Evolutionary conservation across 176 grass and related monocot species (phyloP), one percentile per base, ranked within the genome.

Genomic region (Zoysia pacifica): DNA sequence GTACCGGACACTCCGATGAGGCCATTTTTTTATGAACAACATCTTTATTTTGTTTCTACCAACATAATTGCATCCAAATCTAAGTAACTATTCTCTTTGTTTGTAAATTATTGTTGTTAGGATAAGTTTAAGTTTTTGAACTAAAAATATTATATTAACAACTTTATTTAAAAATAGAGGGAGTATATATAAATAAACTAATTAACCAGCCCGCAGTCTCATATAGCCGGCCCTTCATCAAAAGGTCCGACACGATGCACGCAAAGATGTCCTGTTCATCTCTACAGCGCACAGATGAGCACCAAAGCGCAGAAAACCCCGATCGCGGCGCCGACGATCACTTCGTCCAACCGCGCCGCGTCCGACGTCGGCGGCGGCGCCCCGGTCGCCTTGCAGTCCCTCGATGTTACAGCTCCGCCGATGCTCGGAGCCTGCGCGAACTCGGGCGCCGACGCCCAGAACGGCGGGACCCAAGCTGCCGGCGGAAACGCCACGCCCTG

Each of bases 361-460:
- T 43, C 45, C 10, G 87, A 51, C 65, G 38, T 81, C 67, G 72
- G 87, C 5, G 66, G 72, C 14, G 87, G 86, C 68, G 80, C 86
- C n/a, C 46, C 42, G 44, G 18, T 36, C 48, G 79, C 49, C 79
- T 65, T 20, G 4, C 51, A 46, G 19, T 7, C 54, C 16, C 18
- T 61, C 9, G 68, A 73, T 37, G 62, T 77, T 11, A 8, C 50
- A 28, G 41, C 67, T 12, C 48, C 28, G 7, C 40, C 79, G 46
- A 65, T 37, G 35, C 50, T 60, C 67, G 74, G 82, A 9, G 49
- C 82, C 8, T 77, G 66, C 72, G 58, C 72, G 78, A 52, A 58
- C 59, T 77, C 87, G 7, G 77, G 82, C 50, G 76, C 47, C 48
- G 81, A 28, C 1, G 76, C 77, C 82, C 82, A 49, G 50, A 14